Percentiles rank a stretch among this genome's conserved stretches.
These are phyloP conservation scores for Plasmodium cynomolgi DNA, from an alignment of 169 alveolate genomes.

Conservation along the genomic window DNA sequence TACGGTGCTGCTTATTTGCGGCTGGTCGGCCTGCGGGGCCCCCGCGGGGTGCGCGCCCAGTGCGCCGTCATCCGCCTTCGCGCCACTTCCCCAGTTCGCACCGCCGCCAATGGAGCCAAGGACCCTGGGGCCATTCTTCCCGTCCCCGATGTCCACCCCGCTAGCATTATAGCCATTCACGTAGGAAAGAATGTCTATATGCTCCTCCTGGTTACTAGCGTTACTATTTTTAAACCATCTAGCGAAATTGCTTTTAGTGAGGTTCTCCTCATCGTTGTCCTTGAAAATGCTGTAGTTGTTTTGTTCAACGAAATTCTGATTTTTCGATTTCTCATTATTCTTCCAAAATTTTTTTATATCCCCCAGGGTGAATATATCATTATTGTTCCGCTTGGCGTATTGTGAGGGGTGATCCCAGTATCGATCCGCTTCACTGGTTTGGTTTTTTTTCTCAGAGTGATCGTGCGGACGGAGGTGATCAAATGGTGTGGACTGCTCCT, in stretches of 20 bases:
- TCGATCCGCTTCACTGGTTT: slow-evolving; percentile 14
- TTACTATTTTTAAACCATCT: slow-evolving; percentile 50
- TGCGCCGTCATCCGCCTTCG: background rate
- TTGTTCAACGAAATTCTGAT: background rate
- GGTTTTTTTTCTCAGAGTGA: background rate
- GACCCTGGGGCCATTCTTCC: background rate
- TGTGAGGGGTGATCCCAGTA: slow-evolving; percentile 50
- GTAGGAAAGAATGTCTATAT: slow-evolving; percentile 11
- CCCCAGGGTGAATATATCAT: slow-evolving; percentile 56
- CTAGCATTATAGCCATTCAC: background rate
- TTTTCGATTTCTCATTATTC: slow-evolving; percentile 22
- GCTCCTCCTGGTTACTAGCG: slow-evolving; percentile 15
- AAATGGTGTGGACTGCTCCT: slow-evolving; percentile 1
- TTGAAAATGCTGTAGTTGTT: slow-evolving; percentile 32
- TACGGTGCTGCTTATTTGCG: slow-evolving; percentile 36
- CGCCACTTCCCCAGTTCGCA: background rate
- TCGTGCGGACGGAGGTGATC: slow-evolving; percentile 5
- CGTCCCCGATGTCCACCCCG: background rate
- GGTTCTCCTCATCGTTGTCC: slow-evolving; percentile 66
- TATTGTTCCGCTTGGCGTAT: slow-evolving; percentile 9
- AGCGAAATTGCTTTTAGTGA: slow-evolving; percentile 67
- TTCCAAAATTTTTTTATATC: slow-evolving; percentile 56
- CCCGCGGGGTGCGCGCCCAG: background rate
- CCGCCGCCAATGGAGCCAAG: background rate
- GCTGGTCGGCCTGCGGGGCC: background rate